Base-by-base conservation (phyloP, 495 filamentous ascomycete genomes). In the Bacidia rubella region DNA sequence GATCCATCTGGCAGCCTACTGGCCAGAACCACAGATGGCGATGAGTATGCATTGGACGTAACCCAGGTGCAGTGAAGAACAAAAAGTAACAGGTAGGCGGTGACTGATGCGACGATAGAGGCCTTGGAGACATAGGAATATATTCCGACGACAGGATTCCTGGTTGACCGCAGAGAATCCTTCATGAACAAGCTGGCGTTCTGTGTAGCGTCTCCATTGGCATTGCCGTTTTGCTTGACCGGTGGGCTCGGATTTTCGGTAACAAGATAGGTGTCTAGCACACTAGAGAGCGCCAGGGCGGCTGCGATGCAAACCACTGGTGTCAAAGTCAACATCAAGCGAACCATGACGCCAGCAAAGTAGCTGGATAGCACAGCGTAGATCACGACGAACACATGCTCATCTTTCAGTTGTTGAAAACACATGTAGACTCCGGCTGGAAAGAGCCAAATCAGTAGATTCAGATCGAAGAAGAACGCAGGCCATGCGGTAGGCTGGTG, bases 401-500 rank as follows among this genome's bases (percentile, higher is more conserved):
- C 89, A 66, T 99, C 93, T 58, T 80, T 83, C 25, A 99, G 77
- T 25, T 83, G 80, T 64, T 86, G 83, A 80, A 96, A 99, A 71
- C 88, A 95, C 75, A 99, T 84, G 70, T 95, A 99, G 51, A 99
- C 87, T 68, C 93, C 93, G 20, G 92, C 93, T 1, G 93, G 93
- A 79, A 99, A 97, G 49, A 97, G 81, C 90, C 90, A 99, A 69
- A 99, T 95, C 55, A 99, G 74, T 74, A 99, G 79, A 70, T 94
- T 95, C 58, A 99, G 76, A 60, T 99, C 93, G 66, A 99, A 99
- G 72, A 97, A 99, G 78, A 96, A 99, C 29, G 93, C 89, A 7
- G 93, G 93, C 93, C 93, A 99, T n/a, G 93, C 93, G 23, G 93
- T 99, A 11, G 93, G 93, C 67, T 99, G 93, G 75, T 99, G 93